phyloP scores from a whole-genome alignment of 768 basidiomycete genomes.

The Panaeolus papilionaceus region DNA sequence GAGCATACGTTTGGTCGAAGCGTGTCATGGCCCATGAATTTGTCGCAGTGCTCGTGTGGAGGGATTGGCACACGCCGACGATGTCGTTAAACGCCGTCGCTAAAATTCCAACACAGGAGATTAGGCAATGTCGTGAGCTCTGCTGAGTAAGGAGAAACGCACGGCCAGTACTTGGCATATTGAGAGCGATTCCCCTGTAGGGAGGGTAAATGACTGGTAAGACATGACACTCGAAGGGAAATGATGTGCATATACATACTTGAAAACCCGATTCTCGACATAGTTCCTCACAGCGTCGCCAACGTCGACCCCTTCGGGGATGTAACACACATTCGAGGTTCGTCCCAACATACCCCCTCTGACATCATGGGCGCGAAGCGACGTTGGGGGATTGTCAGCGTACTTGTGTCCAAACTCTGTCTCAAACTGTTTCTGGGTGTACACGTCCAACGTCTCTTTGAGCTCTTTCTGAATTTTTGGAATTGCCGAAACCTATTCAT shows the following conservation, averaged over 20 bases:
- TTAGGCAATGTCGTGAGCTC: background rate
- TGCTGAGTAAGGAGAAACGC: background rate
- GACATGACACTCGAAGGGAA: background rate
- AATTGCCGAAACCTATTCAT: background rate
- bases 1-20: background rate
- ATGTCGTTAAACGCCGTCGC: background rate
- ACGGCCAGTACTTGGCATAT: background rate
- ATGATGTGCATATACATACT: background rate
- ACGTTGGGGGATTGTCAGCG: background rate
- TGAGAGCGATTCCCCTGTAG: background rate
- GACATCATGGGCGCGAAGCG: background rate
- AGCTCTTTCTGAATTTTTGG: background rate
- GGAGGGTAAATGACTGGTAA: background rate
- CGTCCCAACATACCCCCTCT: background rate
- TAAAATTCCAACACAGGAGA: background rate
- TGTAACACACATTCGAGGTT: background rate
- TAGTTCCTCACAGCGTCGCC: background rate
- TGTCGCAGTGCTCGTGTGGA: background rate
- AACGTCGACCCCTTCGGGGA: background rate
- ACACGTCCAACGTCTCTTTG: background rate
- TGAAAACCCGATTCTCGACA: background rate
- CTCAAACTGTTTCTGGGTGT: background rate
- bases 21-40: constrained; percentile 1
- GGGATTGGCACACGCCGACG: background rate
- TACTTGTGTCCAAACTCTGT: too few relatives aligned